phyloP scores from a whole-genome alignment of 2,329 filamentous ascomycete species.

The Purpureocillium lavendulum region DNA sequence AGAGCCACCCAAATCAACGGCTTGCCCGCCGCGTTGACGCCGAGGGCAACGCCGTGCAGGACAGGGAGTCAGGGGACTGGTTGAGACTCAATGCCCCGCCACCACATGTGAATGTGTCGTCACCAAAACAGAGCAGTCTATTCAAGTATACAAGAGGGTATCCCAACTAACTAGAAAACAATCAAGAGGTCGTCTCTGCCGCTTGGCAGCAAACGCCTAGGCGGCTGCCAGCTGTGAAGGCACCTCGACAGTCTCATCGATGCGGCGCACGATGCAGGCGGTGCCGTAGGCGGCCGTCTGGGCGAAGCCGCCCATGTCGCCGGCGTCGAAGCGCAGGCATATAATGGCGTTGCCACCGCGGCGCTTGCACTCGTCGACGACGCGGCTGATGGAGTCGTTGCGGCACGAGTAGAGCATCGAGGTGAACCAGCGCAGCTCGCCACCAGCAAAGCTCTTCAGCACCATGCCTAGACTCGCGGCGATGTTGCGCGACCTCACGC shows the following conservation, averaged over 20 bases:
- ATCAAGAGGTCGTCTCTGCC: too few species aligned
- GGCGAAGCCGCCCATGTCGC: constrained; percentile 44
- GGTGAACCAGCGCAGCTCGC: constrained; percentile 52
- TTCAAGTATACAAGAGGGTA: too few species aligned
- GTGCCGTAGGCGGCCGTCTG: constrained; percentile 55
- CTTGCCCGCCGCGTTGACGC: too few species aligned
- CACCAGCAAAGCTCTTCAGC: constrained; percentile 47
- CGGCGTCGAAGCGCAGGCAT: constrained; percentile 48
- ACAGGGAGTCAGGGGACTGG: too few species aligned
- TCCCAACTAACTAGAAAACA: too few species aligned
- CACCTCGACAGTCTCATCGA: constrained; percentile 26
- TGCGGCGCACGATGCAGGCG: constrained; percentile 47
- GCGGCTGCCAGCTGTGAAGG: constrained; percentile 16
- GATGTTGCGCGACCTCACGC: constrained; percentile 49
- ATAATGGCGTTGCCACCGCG: constrained; percentile 54
- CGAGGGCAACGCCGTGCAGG: too few species aligned
- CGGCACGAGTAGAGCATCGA: constrained; percentile 50
- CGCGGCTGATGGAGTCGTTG: constrained; percentile 47
- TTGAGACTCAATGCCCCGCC: too few species aligned
- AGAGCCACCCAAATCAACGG: too few species aligned
- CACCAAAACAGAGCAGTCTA: too few species aligned
- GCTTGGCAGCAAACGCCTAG: too few species aligned
- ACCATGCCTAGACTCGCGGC: constrained; percentile 47
- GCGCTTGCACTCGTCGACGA: constrained; percentile 47
- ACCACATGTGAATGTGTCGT: too few species aligned